phyloP scores from a whole-genome alignment of 2,329 filamentous ascomycete species.

The Colletotrichum somersetense region DNA sequence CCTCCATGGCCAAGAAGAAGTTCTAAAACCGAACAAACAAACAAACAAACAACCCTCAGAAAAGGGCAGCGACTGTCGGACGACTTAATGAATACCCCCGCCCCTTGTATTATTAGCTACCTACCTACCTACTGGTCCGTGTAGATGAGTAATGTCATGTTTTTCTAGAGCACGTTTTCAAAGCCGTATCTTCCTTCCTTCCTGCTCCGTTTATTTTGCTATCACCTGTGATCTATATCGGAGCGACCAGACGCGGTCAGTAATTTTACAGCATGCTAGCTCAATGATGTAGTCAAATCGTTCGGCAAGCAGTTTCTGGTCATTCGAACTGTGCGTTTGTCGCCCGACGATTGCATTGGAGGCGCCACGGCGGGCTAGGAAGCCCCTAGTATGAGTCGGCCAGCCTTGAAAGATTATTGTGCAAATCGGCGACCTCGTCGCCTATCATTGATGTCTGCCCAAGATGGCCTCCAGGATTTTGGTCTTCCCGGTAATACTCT shows the following conservation, averaged over 20 bases:
- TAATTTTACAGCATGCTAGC: background rate
- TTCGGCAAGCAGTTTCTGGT: background rate
- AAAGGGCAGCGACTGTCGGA: background rate
- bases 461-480: conserved; percentile 22
- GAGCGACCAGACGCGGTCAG: background rate
- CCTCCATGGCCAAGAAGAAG: conserved; percentile 39
- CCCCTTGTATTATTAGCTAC: conserved; percentile 26
- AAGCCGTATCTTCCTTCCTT: background rate
- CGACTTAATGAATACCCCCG: conserved; percentile 27
- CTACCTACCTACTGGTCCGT: background rate
- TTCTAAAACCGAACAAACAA: conserved; percentile 1
- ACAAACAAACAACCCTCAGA: background rate
- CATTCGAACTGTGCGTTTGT: too few species aligned
- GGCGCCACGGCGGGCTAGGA: background rate
- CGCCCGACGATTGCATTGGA: too few species aligned
- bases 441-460: conserved; percentile 24
- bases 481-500: conserved; percentile 26
- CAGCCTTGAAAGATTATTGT: background rate
- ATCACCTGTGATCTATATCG: background rate
- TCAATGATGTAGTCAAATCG: background rate
- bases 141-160: conserved; percentile 10
- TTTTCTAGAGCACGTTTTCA: background rate
- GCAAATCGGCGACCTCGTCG: conserved; percentile 4
- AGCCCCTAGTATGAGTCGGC: background rate
- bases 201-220: background rate